phyloP scores from a whole-genome alignment of 2,329 filamentous ascomycete genomes.

The Ceratocystis ficicola region DNA sequence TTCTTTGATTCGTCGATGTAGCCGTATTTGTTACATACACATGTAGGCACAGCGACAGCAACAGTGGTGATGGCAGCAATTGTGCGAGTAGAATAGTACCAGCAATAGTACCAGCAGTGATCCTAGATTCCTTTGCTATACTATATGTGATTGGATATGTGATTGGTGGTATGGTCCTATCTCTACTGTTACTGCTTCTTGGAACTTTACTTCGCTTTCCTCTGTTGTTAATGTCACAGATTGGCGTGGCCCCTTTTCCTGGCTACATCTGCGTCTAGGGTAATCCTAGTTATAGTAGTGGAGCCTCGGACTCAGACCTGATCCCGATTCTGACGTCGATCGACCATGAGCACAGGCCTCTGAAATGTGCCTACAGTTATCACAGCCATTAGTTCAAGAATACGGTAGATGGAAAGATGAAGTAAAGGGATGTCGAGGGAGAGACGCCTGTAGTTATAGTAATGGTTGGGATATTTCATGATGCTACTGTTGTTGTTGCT shows the following conservation, averaged over 20 bases:
- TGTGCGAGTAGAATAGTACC: background rate
- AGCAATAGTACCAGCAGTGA: background rate
- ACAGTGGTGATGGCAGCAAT: no score
- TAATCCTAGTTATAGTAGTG: slow-evolving; percentile 14
- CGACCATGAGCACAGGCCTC: slow-evolving; percentile 9
- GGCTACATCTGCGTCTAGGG: background rate
- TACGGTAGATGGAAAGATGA: no score
- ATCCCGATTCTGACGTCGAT: slow-evolving; percentile 20
- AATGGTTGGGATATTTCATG: background rate
- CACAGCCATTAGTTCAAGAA: no score
- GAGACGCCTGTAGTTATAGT: background rate
- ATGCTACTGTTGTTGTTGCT: background rate
- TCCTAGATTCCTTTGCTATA: background rate
- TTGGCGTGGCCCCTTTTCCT: slow-evolving; percentile 16
- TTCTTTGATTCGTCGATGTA: no score
- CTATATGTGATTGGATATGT: background rate
- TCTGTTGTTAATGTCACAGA: background rate
- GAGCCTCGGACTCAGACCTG: slow-evolving; percentile 10
- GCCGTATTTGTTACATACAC: no score
- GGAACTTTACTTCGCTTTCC: background rate
- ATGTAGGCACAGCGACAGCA: no score
- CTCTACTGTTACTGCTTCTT: background rate
- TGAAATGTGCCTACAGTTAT: background rate
- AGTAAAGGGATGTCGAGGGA: background rate
- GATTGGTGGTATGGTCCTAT: background rate